Percentiles rank a stretch among this genome's conserved stretches.
phyloP scores from a whole-genome alignment of 495 filamentous ascomycete species.

The Ramalina peruviana region DNA sequence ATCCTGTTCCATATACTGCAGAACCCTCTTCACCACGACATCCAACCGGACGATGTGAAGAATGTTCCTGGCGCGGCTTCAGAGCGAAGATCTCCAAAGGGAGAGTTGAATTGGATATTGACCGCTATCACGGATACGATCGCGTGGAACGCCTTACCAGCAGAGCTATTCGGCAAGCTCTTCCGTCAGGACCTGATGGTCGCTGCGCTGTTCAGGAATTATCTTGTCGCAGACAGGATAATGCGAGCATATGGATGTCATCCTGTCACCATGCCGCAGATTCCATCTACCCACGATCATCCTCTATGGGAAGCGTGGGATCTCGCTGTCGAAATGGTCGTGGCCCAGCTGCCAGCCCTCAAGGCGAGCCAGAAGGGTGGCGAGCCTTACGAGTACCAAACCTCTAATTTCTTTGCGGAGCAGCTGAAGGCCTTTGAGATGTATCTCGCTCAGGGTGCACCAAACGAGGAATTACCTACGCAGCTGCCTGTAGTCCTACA shows the following conservation, averaged over 20 bases:
- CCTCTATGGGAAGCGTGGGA: conserved; percentile 98
- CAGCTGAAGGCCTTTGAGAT: conserved; percentile 96
- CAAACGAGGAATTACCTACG: conserved; percentile 72
- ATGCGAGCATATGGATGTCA: conserved; percentile 94
- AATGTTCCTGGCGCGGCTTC: conserved; percentile 68
- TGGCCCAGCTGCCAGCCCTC: conserved; percentile 74
- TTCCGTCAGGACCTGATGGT: conserved; percentile 99
- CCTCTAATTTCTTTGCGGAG: conserved; percentile 92
- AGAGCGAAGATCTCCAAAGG: conserved; percentile 87
- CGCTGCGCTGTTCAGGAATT: conserved; percentile 90
- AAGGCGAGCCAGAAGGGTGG: conserved; percentile 64
- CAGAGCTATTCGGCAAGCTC: conserved; percentile 84
- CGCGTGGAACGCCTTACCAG: conserved; percentile 87
- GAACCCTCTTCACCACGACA: conserved; percentile 63
- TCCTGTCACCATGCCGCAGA: conserved; percentile 72
- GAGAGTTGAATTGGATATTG: conserved; percentile 98
- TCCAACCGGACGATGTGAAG: conserved; percentile 68
- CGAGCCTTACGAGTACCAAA: conserved; percentile 75
- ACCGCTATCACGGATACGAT: conserved; percentile 98
- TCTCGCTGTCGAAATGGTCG: conserved; percentile 85
- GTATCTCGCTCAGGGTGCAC: conserved; percentile 79
- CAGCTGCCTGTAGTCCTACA: conserved; percentile 94
- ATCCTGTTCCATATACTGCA: conserved; percentile 88
- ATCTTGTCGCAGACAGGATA: conserved; percentile 82
- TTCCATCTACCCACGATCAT: conserved; percentile 86